Base-by-base conservation (phyloP, 352 stramenopile genomes). In the Elongisporangium senticosum region DNA sequence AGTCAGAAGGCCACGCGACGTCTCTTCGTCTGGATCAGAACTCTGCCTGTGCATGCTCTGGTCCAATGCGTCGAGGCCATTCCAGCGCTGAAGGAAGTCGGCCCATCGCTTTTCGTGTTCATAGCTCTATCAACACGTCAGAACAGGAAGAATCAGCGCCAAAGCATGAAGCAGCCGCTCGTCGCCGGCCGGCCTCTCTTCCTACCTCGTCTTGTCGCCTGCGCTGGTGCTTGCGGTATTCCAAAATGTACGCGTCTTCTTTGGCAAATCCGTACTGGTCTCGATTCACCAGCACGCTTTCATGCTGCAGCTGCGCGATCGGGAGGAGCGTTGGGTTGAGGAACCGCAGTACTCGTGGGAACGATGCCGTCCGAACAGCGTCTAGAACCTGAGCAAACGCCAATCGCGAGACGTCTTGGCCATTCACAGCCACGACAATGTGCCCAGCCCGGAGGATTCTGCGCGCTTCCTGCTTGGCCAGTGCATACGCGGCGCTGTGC, bases 241-340 rank as follows among this genome's bases (percentile, higher is more conserved):
- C 65, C n/a, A 83, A 47, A 20, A 84, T 84, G 64, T 86, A 79
- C 22, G 62, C 55, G 55, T 86, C 76, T 47, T 83, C 72, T 58
- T 86, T 86, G 49, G 74, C 76, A 43, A 86, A 86, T 6, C 76
- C 76, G 53, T 80, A 86, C 47, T 82, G 64, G 51, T 86, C 76
- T 15, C 74, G 70, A 51, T 86, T 86, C 50, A 79, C 61, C 7
- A 86, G 65, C 47, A 56, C 52, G 0, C 37, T 37, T 17, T 76
- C 67, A 20, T 79, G 62, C n/a, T 60, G 60, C 50, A 72, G 62
- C 10, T 67, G 55, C 3, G 63, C 49, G 8, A 86, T 51, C 7
- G 71, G 54, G 13, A 84, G 51, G 28, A 86, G 66, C 1, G 53
- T 58, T 4, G 76, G 71, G 17, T 86, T 64, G 1, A 82, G 58